A percentile compares a stretch with the other conserved stretches of the same genome.
These are phyloP conservation scores for Parathielavia hyrcaniae DNA, from an alignment of 495 filamentous ascomycete genomes.

Conservation along the genomic window DNA sequence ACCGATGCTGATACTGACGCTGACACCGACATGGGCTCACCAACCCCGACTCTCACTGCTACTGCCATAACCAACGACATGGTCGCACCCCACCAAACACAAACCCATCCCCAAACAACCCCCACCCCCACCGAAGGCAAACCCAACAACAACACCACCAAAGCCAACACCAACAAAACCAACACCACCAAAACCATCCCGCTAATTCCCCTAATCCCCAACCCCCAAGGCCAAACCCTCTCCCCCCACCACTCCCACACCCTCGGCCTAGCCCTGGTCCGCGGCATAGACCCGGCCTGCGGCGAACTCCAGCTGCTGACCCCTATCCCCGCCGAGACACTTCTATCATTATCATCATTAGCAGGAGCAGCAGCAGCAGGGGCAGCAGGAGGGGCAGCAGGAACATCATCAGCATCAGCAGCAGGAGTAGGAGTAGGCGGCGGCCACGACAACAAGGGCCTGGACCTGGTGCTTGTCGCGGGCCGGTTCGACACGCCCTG, in stretches of 20 bases:
- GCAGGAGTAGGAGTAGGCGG: too few relatives aligned
- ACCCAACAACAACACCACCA: not conserved
- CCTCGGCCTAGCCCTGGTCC: slow-evolving; percentile 49
- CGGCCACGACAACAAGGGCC: too few relatives aligned
- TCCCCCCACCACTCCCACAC: slow-evolving; percentile 41
- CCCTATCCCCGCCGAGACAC: slow-evolving; percentile 34
- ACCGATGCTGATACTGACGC: not conserved
- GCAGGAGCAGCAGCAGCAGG: not conserved
- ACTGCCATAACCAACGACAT: not conserved
- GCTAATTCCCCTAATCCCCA: slow-evolving; percentile 35
- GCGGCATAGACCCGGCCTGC: slow-evolving; percentile 46
- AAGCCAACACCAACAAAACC: not conserved
- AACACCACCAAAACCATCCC: not conserved
- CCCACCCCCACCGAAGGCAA: not conserved
- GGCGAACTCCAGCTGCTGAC: slow-evolving; percentile 48
- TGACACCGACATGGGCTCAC: not conserved
- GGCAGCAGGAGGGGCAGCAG: slow-evolving; percentile 24
- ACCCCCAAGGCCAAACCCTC: slow-evolving; percentile 36
- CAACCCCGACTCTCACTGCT: not conserved
- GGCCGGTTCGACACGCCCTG: slow-evolving; percentile 53
- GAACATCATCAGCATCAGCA: too few relatives aligned
- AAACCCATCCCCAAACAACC: not conserved
- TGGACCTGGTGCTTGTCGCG: slow-evolving; percentile 48
- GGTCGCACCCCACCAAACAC: not conserved
- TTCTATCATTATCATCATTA: too few relatives aligned